Percentiles rank a stretch among this genome's conserved stretches.
phyloP scores from a whole-genome alignment of 2,329 filamentous ascomycete genomes.

The Curvularia eragrostidis region DNA sequence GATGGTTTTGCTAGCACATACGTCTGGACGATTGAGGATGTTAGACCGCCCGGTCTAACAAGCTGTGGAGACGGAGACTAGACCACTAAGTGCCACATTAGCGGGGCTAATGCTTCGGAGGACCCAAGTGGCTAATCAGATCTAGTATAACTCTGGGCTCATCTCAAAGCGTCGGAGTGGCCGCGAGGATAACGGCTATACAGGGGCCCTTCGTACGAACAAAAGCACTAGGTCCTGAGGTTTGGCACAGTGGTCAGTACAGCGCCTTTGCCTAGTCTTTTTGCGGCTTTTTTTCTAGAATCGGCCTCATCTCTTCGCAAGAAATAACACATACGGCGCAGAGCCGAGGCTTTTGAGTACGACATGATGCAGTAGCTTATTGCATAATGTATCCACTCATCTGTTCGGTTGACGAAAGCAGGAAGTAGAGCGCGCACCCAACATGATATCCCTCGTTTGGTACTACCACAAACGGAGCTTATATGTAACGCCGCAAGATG shows the following conservation, averaged over 20 bases:
- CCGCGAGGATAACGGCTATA: not conserved
- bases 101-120: not conserved
- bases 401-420: not conserved
- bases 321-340: not conserved
- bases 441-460: not conserved
- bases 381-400: not conserved
- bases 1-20: not conserved
- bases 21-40: not conserved
- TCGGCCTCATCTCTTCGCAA: not conserved
- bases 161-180: not conserved
- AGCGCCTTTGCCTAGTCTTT: not conserved
- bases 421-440: not conserved
- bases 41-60: not conserved
- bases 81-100: not conserved
- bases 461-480: not conserved
- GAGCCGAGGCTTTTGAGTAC: not conserved
- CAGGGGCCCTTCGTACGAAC: conserved; percentile 2
- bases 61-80: not conserved
- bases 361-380: not conserved
- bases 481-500: not conserved
- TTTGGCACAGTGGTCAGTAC: not conserved
- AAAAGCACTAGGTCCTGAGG: not conserved
- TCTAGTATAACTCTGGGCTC: too few species aligned
- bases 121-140: not conserved
- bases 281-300: not conserved